Evolutionary conservation across 2,329 filamentous ascomycete species (phyloP).

Genomic region (Ophiostoma quercus): DNA sequence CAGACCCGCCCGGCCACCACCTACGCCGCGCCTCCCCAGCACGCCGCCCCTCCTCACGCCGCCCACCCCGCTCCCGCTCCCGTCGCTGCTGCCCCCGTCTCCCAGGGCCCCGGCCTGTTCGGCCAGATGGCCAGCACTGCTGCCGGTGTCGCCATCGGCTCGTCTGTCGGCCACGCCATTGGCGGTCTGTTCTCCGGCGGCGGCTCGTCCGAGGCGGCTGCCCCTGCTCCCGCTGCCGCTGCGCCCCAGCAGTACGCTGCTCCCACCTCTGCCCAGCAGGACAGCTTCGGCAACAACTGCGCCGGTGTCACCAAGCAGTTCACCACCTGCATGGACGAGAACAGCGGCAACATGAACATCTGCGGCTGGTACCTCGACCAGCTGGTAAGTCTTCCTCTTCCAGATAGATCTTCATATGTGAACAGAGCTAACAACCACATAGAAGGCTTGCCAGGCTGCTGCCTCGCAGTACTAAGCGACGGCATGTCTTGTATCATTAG

Average conservation of each 20-base stretch:
- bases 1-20: slow-evolving; percentile 67
- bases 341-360: slow-evolving; percentile 88
- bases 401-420: too few species aligned
- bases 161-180: slow-evolving; percentile 90
- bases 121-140: slow-evolving; percentile 97
- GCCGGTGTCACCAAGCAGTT: slow-evolving; percentile 75
- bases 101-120: slow-evolving; percentile 76
- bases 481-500: neutral
- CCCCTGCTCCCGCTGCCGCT: slow-evolving; percentile 45
- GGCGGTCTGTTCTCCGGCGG: slow-evolving; percentile 81
- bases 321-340: slow-evolving; percentile 93
- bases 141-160: slow-evolving; percentile 94
- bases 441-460: slow-evolving; percentile 78
- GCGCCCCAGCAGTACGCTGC: slow-evolving; percentile 41
- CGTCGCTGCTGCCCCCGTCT: slow-evolving; percentile 38
- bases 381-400: slow-evolving; percentile 49
- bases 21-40: slow-evolving; percentile 45
- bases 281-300: slow-evolving; percentile 63
- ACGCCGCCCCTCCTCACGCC: slow-evolving; percentile 32
- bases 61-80: slow-evolving; percentile 45
- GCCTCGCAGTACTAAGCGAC: slow-evolving; percentile 60
- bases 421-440: slow-evolving; percentile 25
- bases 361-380: slow-evolving; percentile 98
- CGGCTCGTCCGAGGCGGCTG: slow-evolving; percentile 55
- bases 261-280: slow-evolving; percentile 39